Base-by-base conservation (phyloP, 495 filamentous ascomycete species). In the Platismatia glauca region DNA sequence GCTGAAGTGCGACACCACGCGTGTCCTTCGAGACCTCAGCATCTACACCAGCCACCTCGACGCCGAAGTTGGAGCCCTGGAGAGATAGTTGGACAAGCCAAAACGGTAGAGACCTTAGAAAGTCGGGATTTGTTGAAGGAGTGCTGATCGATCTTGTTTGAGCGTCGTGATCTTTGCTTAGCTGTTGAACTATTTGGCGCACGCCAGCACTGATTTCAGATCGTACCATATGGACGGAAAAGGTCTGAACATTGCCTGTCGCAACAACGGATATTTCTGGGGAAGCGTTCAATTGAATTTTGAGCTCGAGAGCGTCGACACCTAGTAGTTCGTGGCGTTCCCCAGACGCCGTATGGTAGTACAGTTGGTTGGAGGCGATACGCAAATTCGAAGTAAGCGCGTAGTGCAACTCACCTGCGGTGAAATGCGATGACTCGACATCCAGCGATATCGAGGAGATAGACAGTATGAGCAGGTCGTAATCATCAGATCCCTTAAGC, bases 401-500 rank as follows among this genome's bases (percentile, higher is more conserved):
- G 71, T 99, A 99, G 68, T 95, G 89, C 7, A 87, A 76, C 16
- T 95, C 88, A 41, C 87, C 91, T 53, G 88, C 86, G 8, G 86
- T 79, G 27, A 92, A 95, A 75, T 99, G 94, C 15, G 89, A 95
- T 7, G 94, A 97, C 69, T 99, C 94, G 24, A 92, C 79, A 68
- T 97, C 95, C 35, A 97, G 75, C 0, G 91, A 92, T 38, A 97
- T 84, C 0, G 92, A 96, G 0, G 94, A 97, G 43, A 95, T 87
- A 37, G 91, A 90, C 9, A 88, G 94, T 33, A 99, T 96, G 31
- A 99, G 86, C 15, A 99, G 81, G 69, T 97, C 95, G 64, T 91
- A 96, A 64, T 96, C 90, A 55, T 81, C 84, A 18, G 71, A 72
- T 31, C 70, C 71, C 61, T 71, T 73, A 27, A 76, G 73, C 53